These are phyloP conservation scores for Trichosporon faecale DNA, from an alignment of 1,284 basidiomycete species.

Conservation along the genomic window DNA sequence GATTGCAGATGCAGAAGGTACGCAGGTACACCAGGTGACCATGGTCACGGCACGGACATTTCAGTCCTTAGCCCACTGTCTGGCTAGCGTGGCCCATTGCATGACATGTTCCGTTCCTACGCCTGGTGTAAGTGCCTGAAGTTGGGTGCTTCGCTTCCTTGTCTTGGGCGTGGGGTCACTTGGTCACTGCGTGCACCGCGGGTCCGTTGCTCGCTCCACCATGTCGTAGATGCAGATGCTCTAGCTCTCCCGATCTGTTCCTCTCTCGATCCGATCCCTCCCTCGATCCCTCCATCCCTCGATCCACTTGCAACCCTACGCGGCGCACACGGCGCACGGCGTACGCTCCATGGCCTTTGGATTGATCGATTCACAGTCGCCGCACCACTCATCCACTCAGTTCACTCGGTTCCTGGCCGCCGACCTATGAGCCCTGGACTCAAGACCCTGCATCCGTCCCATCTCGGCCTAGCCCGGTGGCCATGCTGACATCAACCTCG, in stretches of 20 bases:
- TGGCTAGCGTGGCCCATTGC: not conserved
- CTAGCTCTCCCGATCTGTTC: not conserved
- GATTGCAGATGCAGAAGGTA: not conserved
- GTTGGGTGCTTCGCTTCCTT: not conserved
- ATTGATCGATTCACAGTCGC: not conserved
- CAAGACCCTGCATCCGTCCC: not conserved
- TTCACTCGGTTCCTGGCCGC: not conserved
- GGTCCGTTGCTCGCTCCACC: not conserved
- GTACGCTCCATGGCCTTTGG: not conserved
- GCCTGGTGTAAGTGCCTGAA: not conserved
- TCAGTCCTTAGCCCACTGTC: not conserved
- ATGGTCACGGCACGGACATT: not conserved
- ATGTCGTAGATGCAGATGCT: not conserved
- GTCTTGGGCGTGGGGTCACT: not conserved
- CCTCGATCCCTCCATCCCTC: not conserved
- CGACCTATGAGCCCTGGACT: not conserved
- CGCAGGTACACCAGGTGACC: not conserved
- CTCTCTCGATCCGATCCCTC: not conserved
- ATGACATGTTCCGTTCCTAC: not conserved
- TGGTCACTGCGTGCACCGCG: too few species aligned
- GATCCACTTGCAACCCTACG: not conserved
- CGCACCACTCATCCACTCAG: not conserved
- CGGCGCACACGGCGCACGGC: not conserved
- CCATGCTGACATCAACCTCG: not conserved
- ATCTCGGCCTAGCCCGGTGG: not conserved